A percentile compares a stretch with the other conserved stretches of the same genome.
Evolutionary conservation across 495 filamentous ascomycete genomes (phyloP).

Genomic region (Paragyromitra xinjiangensis): DNA sequence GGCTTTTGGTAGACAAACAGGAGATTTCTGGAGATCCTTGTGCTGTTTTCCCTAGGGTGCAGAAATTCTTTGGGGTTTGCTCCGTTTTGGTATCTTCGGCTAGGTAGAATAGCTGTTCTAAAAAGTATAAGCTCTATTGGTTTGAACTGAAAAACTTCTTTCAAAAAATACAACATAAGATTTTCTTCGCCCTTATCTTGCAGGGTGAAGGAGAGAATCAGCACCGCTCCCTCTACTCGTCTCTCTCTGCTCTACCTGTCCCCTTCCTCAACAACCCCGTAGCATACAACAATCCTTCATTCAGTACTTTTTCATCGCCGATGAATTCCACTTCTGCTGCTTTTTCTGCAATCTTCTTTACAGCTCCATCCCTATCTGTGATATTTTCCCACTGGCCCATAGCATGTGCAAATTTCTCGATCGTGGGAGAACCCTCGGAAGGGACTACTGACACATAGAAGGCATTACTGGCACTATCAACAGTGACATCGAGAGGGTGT

Average conservation of each 20-base stretch:
- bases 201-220: neutral
- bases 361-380: conserved; percentile 29
- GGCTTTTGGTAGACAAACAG: neutral
- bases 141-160: neutral
- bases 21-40: neutral
- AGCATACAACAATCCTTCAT: conserved; percentile 72
- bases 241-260: conserved; percentile 61
- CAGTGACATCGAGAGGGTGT: conserved; percentile 69
- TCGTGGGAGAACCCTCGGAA: conserved; percentile 61
- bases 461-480: conserved; percentile 49
- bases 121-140: neutral
- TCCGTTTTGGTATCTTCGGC: neutral
- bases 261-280: conserved; percentile 79
- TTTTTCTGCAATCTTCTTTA: conserved; percentile 49
- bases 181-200: neutral
- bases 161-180: neutral
- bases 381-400: conserved; percentile 34
- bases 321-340: conserved; percentile 53
- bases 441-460: conserved; percentile 68
- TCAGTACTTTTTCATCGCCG: conserved; percentile 57
- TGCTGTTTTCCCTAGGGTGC: neutral
- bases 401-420: conserved; percentile 56
- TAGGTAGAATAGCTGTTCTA: neutral
- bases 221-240: conserved; percentile 43
- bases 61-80: neutral